These are phyloP conservation scores for Candida schatavii DNA, from an alignment of 805 yeast genomes.

Conservation along the genomic window DNA sequence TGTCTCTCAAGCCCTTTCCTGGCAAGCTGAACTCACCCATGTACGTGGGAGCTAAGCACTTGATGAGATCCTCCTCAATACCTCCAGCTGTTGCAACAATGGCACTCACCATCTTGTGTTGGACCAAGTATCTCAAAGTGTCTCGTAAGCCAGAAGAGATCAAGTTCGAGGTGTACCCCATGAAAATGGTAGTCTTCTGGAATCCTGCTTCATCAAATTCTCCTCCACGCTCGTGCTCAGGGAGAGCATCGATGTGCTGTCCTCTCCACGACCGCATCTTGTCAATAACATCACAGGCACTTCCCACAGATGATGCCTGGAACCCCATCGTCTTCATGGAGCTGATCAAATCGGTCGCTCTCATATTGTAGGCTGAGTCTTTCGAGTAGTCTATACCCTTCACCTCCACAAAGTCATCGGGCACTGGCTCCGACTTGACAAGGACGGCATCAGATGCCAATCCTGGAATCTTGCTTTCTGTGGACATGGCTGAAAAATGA, in stretches of 20 bases:
- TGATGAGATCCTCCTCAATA: conserved; percentile 94
- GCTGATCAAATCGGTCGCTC: conserved; percentile 72
- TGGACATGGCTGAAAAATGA: too few species aligned
- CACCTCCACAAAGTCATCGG: conserved; percentile 74
- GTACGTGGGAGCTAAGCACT: conserved; percentile 93
- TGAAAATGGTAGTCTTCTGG: conserved; percentile 85
- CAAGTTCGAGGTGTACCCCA: conserved; percentile 96
- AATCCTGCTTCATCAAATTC: conserved; percentile 73
- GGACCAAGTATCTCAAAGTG: conserved; percentile 83
- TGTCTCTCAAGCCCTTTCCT: conserved; percentile 81
- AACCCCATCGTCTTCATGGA: conserved; percentile 96
- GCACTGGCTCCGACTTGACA: conserved; percentile 81
- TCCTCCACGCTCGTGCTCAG: conserved; percentile 66
- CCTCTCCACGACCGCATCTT: conserved; percentile 96
- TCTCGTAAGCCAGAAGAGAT: conserved; percentile 94
- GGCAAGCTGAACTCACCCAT: conserved; percentile 85
- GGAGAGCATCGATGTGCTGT: conserved; percentile 60
- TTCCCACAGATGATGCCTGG: conserved; percentile 84
- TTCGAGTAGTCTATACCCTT: conserved; percentile 87
- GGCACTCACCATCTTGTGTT: conserved; percentile 91
- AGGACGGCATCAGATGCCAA: conserved; percentile 90
- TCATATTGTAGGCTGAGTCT: conserved; percentile 70
- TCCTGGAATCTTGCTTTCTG: conserved; percentile 45
- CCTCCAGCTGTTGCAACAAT: conserved; percentile 99
- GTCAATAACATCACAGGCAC: conserved; percentile 89